These are phyloP conservation scores for Penicillium riverlandense DNA, from an alignment of 495 filamentous ascomycete genomes.

Conservation along the genomic window DNA sequence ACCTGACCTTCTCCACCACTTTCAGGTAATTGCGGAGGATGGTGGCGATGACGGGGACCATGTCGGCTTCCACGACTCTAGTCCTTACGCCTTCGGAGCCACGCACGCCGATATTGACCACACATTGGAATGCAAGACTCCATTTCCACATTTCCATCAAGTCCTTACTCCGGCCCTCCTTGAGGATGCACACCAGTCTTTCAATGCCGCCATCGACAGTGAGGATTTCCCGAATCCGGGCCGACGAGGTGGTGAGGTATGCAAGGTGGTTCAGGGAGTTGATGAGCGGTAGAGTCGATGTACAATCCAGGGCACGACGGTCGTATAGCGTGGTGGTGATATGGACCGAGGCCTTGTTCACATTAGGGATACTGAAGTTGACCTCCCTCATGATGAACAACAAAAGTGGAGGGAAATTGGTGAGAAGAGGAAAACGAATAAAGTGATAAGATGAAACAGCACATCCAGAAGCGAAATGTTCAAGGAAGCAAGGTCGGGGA, in stretches of 20 bases:
- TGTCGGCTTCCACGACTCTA: constrained; percentile 93
- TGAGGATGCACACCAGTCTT: constrained; percentile 91
- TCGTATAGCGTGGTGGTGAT: constrained; percentile 99
- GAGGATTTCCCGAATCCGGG: constrained; percentile 92
- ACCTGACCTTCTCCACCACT: constrained; percentile 82
- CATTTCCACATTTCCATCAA: constrained; percentile 99
- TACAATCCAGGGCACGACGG: constrained; percentile 93
- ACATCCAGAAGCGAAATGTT: constrained; percentile 5
- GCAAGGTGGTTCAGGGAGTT: constrained; percentile 98
- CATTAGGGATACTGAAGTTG: constrained; percentile 99
- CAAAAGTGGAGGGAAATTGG: not conserved
- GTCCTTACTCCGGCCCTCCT: constrained; percentile 90
- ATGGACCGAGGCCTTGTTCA: constrained; percentile 98
- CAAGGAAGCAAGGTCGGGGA: constrained; percentile 10
- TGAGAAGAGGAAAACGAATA: constrained; percentile 1
- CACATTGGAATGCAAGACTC: constrained; percentile 97
- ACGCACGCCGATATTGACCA: constrained; percentile 95
- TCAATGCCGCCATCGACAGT: constrained; percentile 98
- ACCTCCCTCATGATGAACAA: constrained; percentile 82
- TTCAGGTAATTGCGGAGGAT: constrained; percentile 98
- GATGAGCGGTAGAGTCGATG: constrained; percentile 92
- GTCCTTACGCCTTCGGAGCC: constrained; percentile 91
- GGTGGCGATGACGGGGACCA: constrained; percentile 98
- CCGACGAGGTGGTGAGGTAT: constrained; percentile 97
- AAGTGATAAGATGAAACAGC: constrained; percentile 4